These are phyloP conservation scores for Populus pruinosa DNA, from an alignment of 345 rosid species.

Conservation along the genomic window DNA sequence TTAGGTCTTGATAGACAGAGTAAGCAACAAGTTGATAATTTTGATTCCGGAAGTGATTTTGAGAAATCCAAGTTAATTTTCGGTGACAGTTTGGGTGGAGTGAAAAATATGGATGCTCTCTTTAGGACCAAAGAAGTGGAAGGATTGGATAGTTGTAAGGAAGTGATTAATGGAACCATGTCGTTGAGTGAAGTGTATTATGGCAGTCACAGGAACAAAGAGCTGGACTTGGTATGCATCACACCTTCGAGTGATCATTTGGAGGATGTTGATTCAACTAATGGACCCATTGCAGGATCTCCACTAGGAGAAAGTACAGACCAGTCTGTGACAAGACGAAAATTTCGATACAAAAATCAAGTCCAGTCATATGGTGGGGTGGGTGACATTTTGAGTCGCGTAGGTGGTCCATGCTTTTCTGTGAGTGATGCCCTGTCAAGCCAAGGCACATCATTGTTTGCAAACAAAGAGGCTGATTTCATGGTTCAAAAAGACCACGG, in stretches of 20 bases:
- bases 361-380: slow-evolving; percentile 30
- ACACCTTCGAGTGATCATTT: slow-evolving; percentile 26
- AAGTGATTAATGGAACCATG: slow-evolving; percentile 17
- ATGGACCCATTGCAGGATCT: slow-evolving; percentile 37
- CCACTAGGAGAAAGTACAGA: slow-evolving; percentile 26
- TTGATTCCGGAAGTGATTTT: slow-evolving; percentile 18
- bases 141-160: slow-evolving; percentile 33
- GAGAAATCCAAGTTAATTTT: slow-evolving; percentile 24
- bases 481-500: slow-evolving; percentile 42
- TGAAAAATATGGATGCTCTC: slow-evolving; percentile 18
- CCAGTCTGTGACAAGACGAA: slow-evolving; percentile 23
- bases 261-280: slow-evolving; percentile 51
- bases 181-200: slow-evolving; percentile 28
- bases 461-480: slow-evolving; percentile 48
- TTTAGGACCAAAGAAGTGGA: slow-evolving; percentile 6
- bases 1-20: slow-evolving; percentile 25
- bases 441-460: slow-evolving; percentile 37
- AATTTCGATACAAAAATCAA: slow-evolving; percentile 25
- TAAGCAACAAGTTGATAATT: slow-evolving; percentile 34
- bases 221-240: slow-evolving; percentile 33
- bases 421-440: slow-evolving; percentile 47
- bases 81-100: slow-evolving; percentile 17
- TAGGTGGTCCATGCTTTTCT: slow-evolving; percentile 54
- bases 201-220: slow-evolving; percentile 27
- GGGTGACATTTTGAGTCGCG: slow-evolving; percentile 53